These are phyloP conservation scores for Apiospora hydei DNA, from an alignment of 2,329 filamentous ascomycete genomes.

Conservation along the genomic window DNA sequence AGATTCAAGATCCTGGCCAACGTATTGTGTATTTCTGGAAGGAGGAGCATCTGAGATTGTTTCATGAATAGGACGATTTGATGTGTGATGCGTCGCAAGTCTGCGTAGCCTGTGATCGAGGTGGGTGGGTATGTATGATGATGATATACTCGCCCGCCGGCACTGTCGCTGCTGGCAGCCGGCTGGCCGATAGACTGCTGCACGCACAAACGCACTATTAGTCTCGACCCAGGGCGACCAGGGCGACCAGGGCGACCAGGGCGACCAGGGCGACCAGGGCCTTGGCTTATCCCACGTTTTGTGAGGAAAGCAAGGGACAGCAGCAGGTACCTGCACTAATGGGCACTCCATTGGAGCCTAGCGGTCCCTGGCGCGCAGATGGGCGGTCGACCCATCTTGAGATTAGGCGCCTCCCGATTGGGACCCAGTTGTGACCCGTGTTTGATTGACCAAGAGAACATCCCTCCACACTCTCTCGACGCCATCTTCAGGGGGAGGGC, in stretches of 20 bases:
- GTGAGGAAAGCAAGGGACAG: conserved; percentile 12
- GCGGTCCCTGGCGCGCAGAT: not conserved
- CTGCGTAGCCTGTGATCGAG: not conserved
- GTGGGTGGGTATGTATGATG: not conserved
- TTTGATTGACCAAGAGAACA: conserved; percentile 4
- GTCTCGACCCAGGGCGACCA: not conserved
- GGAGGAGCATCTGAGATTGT: conserved; percentile 3
- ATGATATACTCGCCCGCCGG: not conserved
- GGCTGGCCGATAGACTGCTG: too few species aligned
- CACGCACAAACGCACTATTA: not conserved
- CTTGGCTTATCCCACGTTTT: conserved; percentile 17
- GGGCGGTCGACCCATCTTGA: conserved; percentile 8
- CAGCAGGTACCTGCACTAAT: conserved; percentile 11
- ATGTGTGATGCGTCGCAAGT: conserved; percentile 3
- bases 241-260: not conserved
- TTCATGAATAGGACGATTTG: conserved; percentile 5
- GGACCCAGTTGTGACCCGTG: conserved; percentile 11
- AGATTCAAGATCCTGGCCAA: not conserved
- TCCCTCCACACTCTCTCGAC: conserved; percentile 19
- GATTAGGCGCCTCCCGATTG: conserved; percentile 16
- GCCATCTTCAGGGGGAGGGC: conserved; percentile 13
- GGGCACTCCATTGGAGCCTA: not conserved
- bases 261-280: not conserved
- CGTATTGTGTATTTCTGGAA: not conserved
- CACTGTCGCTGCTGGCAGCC: too few species aligned